phyloP scores from a whole-genome alignment of 2,329 filamentous ascomycete genomes.

The Phyllosticta paracitricarpa region DNA sequence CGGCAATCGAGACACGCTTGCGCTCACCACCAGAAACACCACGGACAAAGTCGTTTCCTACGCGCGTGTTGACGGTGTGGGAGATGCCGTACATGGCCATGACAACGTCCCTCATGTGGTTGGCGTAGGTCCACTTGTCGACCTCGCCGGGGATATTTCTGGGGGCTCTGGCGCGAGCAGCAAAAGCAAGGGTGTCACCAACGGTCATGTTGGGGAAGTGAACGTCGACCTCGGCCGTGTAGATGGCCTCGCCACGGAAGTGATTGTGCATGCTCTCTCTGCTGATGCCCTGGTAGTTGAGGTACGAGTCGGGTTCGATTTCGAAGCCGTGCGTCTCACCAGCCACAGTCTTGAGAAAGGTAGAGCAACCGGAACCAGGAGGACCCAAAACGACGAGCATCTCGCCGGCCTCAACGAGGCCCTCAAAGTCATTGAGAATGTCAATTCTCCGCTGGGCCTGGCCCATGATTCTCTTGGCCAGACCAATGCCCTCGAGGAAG shows the following conservation, averaged over 20 bases:
- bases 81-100: constrained; percentile 67
- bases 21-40: constrained; percentile 62
- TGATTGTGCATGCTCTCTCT: constrained; percentile 63
- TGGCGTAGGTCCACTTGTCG: constrained; percentile 43
- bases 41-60: constrained; percentile 63
- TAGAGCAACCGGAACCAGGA: constrained; percentile 61
- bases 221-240: constrained; percentile 71
- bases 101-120: constrained; percentile 56
- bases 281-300: constrained; percentile 70
- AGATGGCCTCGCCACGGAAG: constrained; percentile 75
- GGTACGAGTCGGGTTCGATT: constrained; percentile 56
- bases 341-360: constrained; percentile 70
- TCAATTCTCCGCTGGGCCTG: constrained; percentile 40
- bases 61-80: constrained; percentile 59
- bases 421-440: constrained; percentile 58
- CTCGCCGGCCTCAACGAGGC: constrained; percentile 57
- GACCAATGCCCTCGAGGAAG: constrained; percentile 30
- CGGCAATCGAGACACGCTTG: constrained; percentile 68
- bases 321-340: constrained; percentile 73
- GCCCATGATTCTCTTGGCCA: constrained; percentile 27
- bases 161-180: constrained; percentile 58
- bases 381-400: constrained; percentile 64
- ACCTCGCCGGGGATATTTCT: constrained; percentile 49
- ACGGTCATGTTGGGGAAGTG: constrained; percentile 69
- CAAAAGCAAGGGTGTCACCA: constrained; percentile 67